Evolutionary conservation across 78 protist genomes (phyloP).

Genomic region (Ministeria vibrans): DNA sequence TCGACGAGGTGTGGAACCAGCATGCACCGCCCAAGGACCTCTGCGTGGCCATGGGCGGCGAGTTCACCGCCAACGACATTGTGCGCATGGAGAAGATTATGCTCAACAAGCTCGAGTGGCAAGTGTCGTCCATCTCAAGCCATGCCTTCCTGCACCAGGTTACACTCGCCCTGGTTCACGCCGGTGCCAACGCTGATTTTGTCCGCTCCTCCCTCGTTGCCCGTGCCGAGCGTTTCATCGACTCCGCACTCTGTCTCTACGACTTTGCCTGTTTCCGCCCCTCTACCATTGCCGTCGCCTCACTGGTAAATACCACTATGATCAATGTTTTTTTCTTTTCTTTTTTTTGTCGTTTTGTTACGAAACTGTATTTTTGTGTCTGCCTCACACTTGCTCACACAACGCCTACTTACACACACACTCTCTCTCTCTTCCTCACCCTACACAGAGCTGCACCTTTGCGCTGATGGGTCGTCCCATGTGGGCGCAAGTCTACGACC

Average conservation of each 20-base stretch:
- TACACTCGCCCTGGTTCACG: neutral
- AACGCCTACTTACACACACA: too few species aligned
- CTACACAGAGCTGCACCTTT: too few species aligned
- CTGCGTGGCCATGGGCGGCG: neutral
- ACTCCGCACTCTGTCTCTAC: neutral
- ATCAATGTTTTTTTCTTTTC: neutral
- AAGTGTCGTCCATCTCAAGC: conserved; percentile 1
- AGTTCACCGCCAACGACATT: conserved; percentile 21
- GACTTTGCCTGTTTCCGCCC: neutral
- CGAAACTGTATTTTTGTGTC: neutral
- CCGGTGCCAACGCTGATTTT: neutral
- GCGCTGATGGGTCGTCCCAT: neutral
- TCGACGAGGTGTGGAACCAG: conserved; percentile 18
- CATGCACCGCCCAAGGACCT: conserved; percentile 28
- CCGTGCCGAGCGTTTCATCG: neutral
- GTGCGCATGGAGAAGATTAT: conserved; percentile 16
- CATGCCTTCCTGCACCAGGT: conserved; percentile 20
- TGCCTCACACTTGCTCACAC: too few species aligned
- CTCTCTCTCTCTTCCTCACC: too few species aligned
- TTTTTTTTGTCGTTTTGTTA: neutral
- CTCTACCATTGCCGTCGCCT: neutral
- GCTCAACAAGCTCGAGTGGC: conserved; percentile 18
- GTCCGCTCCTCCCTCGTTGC: neutral
- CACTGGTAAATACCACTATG: neutral
- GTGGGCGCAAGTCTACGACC: neutral